phyloP scores from a whole-genome alignment of 2,329 filamentous ascomycete genomes.

The Colletotrichum gigasporum region DNA sequence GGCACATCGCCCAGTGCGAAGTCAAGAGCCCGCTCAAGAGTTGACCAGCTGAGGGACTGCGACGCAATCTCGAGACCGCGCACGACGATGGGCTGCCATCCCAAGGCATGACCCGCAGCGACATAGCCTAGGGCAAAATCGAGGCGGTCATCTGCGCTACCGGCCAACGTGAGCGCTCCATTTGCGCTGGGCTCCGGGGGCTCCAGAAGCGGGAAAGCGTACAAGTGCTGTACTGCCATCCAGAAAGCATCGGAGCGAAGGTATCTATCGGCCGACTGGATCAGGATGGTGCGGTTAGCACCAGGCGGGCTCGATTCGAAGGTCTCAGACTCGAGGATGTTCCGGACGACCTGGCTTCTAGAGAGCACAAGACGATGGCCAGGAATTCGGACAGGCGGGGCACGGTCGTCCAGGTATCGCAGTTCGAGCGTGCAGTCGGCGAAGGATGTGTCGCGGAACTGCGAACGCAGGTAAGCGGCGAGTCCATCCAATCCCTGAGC shows the following conservation, averaged over 20 bases:
- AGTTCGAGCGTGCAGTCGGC: constrained; percentile 59
- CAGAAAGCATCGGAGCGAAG: constrained; percentile 65
- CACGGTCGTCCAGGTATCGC: constrained; percentile 51
- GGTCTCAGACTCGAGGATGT: constrained; percentile 33
- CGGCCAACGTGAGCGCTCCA: constrained; percentile 44
- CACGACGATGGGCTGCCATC: constrained; percentile 62
- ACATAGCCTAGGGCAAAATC: constrained; percentile 71
- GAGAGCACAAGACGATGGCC: constrained; percentile 66
- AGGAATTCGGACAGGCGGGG: constrained; percentile 52
- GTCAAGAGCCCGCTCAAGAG: constrained; percentile 67
- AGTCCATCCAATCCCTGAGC: constrained; percentile 45
- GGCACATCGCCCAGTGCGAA: constrained; percentile 59
- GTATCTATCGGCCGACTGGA: constrained; percentile 62
- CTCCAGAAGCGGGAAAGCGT: constrained; percentile 61
- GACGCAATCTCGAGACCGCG: constrained; percentile 69
- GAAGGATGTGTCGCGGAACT: constrained; percentile 47
- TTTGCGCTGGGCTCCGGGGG: constrained; percentile 43
- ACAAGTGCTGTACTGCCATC: constrained; percentile 65
- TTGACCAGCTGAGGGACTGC: constrained; percentile 69
- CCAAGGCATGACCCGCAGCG: constrained; percentile 68
- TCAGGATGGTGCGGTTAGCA: constrained; percentile 48
- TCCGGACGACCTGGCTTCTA: constrained; percentile 55
- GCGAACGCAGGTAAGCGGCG: constrained; percentile 49
- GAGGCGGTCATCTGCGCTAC: constrained; percentile 54
- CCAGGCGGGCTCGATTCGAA: constrained; percentile 35